These are phyloP conservation scores for Ustilago loliicola DNA, from an alignment of 1,284 basidiomycete genomes.

Conservation along the genomic window DNA sequence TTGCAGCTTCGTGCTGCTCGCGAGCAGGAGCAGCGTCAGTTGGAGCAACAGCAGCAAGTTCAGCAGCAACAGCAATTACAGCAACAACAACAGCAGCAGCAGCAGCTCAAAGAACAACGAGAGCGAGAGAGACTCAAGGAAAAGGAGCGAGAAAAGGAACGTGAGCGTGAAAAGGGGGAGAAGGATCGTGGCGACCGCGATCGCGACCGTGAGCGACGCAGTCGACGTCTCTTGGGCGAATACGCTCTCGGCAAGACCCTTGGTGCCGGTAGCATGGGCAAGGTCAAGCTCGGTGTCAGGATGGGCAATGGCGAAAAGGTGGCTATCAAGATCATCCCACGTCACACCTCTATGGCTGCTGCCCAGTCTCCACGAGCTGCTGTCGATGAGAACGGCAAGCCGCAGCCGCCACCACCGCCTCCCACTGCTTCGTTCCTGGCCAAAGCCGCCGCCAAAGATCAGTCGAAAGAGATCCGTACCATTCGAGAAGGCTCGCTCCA, in stretches of 20 bases:
- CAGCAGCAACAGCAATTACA: slow-evolving; percentile 14
- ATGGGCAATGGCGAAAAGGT: slow-evolving; percentile 93
- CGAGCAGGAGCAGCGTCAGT: slow-evolving; percentile 19
- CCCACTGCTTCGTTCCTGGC: slow-evolving; percentile 60
- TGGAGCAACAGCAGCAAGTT: slow-evolving; percentile 23
- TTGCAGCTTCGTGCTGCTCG: slow-evolving; percentile 33
- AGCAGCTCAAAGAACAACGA: slow-evolving; percentile 31
- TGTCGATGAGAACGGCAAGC: slow-evolving; percentile 72
- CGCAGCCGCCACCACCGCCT: slow-evolving; percentile 34
- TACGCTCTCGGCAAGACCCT: slow-evolving; percentile 97
- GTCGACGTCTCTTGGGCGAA: slow-evolving; percentile 78
- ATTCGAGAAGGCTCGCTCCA: slow-evolving; percentile 93
- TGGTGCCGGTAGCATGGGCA: slow-evolving; percentile 98
- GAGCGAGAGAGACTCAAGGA: slow-evolving; percentile 20
- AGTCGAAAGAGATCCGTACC: slow-evolving; percentile 94
- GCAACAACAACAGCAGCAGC: slow-evolving; percentile 21
- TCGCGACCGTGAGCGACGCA: slow-evolving; percentile 54
- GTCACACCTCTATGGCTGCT: slow-evolving; percentile 76
- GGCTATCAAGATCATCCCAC: slow-evolving; percentile 97
- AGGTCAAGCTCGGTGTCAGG: slow-evolving; percentile 95
- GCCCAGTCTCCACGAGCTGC: slow-evolving; percentile 68
- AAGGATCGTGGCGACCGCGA: slow-evolving; percentile 50
- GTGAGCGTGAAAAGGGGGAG: slow-evolving; percentile 47
- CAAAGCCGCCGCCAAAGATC: slow-evolving; percentile 78
- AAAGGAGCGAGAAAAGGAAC: slow-evolving; percentile 20